These are phyloP conservation scores for Rubia tinctorum DNA, from an alignment of 305 asterid species.

Conservation along the genomic window DNA sequence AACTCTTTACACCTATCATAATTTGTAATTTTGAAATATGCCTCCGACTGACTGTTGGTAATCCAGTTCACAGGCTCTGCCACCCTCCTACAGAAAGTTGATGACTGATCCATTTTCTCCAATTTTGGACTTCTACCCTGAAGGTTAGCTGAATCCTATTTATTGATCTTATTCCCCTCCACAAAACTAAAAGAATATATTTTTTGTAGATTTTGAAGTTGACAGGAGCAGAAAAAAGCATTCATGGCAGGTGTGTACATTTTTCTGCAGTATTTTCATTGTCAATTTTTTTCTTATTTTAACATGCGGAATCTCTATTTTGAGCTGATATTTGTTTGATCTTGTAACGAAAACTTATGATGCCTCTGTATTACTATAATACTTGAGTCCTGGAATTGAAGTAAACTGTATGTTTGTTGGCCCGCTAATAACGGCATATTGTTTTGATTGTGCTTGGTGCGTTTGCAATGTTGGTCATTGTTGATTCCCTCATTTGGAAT, in stretches of 20 bases:
- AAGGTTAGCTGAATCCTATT: constrained; percentile 33
- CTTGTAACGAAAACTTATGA: background rate
- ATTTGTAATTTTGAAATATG: constrained; percentile 11
- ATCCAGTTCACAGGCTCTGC: constrained; percentile 59
- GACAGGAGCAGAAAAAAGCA: constrained; percentile 50
- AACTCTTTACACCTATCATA: constrained; percentile 8
- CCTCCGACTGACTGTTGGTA: constrained; percentile 20
- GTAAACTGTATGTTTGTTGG: constrained; percentile 2
- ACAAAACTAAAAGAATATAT: constrained; percentile 15
- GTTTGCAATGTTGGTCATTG: background rate
- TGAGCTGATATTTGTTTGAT: background rate
- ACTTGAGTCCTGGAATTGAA: background rate
- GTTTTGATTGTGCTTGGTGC: background rate
- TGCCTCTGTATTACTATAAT: background rate
- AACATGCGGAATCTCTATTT: background rate
- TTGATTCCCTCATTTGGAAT: background rate
- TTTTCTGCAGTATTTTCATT: background rate
- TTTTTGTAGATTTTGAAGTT: constrained; percentile 46
- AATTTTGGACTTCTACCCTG: constrained; percentile 55
- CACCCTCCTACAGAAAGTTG: constrained; percentile 42
- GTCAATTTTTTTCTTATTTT: too few species aligned
- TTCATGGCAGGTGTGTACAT: constrained; percentile 45
- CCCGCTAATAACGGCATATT: background rate
- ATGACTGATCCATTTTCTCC: constrained; percentile 57
- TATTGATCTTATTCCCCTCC: constrained; percentile 11